phyloP scores from a whole-genome alignment of 495 filamentous ascomycete species.

The Podospora didyma region DNA sequence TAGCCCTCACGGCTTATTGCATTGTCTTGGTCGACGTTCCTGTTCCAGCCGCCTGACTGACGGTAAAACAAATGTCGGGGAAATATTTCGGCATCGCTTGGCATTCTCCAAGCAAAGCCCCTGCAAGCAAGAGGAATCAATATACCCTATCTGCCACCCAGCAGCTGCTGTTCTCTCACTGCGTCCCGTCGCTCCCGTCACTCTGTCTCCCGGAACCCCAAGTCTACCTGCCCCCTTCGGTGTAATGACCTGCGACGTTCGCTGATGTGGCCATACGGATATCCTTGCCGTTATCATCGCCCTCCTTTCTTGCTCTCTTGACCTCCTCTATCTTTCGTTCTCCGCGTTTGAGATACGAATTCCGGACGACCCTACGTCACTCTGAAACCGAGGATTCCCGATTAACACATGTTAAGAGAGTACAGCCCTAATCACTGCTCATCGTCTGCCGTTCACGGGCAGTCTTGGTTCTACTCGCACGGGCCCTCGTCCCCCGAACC shows the following conservation, averaged over 20 bases:
- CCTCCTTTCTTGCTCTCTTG: slow-evolving; percentile 3
- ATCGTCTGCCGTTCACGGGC: neutral
- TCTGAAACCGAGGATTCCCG: too few species aligned
- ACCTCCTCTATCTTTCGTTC: slow-evolving; percentile 10
- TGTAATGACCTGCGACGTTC: slow-evolving; percentile 11
- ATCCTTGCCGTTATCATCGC: slow-evolving; percentile 18
- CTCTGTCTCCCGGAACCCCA: neutral
- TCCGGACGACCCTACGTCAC: too few species aligned
- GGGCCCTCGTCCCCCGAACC: too few species aligned
- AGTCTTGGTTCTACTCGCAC: too few species aligned
- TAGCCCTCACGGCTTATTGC: slow-evolving; percentile 5
- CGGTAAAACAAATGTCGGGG: slow-evolving; percentile 17
- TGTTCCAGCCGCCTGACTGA: slow-evolving; percentile 7
- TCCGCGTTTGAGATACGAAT: too few species aligned
- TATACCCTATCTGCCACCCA: slow-evolving; percentile 8
- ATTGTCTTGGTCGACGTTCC: slow-evolving; percentile 2
- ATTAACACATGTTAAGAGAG: neutral
- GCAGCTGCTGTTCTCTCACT: neutral
- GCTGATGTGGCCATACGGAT: slow-evolving; percentile 13
- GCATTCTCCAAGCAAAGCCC: slow-evolving; percentile 3
- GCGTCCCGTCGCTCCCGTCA: neutral
- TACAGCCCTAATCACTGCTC: neutral
- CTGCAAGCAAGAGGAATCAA: neutral
- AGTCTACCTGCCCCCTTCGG: slow-evolving; percentile 8
- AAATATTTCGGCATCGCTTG: slow-evolving; percentile 20